These are phyloP conservation scores for Chondrus crispus DNA, from an alignment of 23 red algal genomes.

Conservation along the genomic window DNA sequence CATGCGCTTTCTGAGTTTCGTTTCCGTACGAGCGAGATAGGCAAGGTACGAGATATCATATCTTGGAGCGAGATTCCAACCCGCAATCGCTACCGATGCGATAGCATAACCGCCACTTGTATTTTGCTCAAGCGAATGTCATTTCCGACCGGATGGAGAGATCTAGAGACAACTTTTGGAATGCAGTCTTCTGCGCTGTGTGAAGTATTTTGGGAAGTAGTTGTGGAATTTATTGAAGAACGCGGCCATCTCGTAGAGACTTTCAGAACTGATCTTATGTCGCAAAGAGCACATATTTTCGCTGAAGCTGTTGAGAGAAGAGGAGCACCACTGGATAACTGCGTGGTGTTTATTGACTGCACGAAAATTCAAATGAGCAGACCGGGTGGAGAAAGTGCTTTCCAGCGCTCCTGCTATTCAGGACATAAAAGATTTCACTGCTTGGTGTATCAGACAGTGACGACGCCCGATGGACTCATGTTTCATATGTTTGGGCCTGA, in stretches of 20 bases:
- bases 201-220: conserved; percentile 10
- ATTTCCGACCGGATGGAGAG: not conserved
- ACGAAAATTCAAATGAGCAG: conserved; percentile 3
- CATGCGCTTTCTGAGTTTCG: not conserved
- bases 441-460: conserved; percentile 7
- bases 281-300: not conserved
- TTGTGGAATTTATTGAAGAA: not conserved
- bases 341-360: conserved; percentile 25
- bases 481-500: conserved; percentile 25
- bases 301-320: not conserved
- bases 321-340: conserved; percentile 27
- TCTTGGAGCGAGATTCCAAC: not conserved
- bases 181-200: not conserved
- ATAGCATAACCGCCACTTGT: not conserved
- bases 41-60: not conserved
- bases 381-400: not conserved
- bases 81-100: not conserved
- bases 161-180: not conserved
- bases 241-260: not conserved
- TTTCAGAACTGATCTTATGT: not conserved
- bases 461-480: conserved; percentile 40
- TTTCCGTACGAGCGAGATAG: not conserved
- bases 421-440: conserved; percentile 31
- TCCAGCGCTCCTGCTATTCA: not conserved
- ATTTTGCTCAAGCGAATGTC: not conserved